A percentile compares a stretch with the other conserved stretches of the same genome.
Conservation (phyloP, 2,329 filamentous ascomycete genomes). For the Exophiala viscosa region DNA sequence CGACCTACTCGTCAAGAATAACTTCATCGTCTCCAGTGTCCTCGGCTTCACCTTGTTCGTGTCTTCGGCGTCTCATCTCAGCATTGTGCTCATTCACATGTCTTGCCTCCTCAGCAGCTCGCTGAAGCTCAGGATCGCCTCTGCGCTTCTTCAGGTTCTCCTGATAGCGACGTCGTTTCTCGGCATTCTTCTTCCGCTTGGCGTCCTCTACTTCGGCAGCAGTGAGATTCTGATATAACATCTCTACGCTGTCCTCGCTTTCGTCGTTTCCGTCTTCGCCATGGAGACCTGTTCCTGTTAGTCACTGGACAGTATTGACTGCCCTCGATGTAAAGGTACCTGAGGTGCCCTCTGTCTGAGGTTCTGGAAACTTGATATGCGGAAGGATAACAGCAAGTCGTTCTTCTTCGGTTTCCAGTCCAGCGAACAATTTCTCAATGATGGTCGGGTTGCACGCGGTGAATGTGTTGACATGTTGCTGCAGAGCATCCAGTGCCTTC, state of each 20-base stretch:
- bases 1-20: no score
- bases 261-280: background rate
- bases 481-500: background rate
- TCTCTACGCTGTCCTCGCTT: background rate
- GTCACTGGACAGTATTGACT: background rate
- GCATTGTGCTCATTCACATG: background rate
- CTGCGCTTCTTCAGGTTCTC: background rate
- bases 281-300: background rate
- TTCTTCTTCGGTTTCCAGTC: slow-evolving; percentile 1
- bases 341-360: background rate
- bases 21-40: no score
- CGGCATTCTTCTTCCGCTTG: background rate
- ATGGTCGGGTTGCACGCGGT: background rate
- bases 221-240: background rate
- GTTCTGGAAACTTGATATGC: background rate
- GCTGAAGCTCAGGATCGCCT: background rate
- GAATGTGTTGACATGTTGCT: slow-evolving; percentile 4
- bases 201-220: background rate
- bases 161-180: background rate
- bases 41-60: no score
- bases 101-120: background rate
- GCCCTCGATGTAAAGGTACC: background rate
- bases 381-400: background rate
- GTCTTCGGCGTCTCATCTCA: no score
- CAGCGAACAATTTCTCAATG: background rate